Evolutionary conservation across 768 basidiomycete species (phyloP), one percentile per base, ranked within the genome.

Genomic region (Guyanaporus albipodus): DNA sequence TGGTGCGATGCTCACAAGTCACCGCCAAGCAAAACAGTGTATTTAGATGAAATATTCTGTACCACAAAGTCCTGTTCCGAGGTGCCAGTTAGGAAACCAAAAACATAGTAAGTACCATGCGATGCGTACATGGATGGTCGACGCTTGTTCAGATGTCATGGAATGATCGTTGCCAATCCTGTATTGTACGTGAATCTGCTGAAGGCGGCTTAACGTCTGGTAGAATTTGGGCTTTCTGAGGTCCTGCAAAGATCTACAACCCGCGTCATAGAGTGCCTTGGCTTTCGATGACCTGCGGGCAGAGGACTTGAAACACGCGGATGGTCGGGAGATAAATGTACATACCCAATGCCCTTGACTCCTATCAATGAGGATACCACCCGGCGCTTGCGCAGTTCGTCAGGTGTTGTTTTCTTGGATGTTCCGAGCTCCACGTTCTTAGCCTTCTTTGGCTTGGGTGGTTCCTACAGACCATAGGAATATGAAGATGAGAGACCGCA

Each of bases 1-100:
- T n/a, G 7, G 46, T n/a, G n/a, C 10, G n/a, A 18, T 4, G 64
- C 83, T 59, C 57, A 85, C 83, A 82, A 79, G 63, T 70, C 71
- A 9, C 82, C 83, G 0, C 70, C 71, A n/a, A 80, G 55, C 24
- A 72, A 56, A 15, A 78, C 51, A 47, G 80, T 76, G 51, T 74
- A 79, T 36, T 71, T 74, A 17, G 70, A 57, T 29, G 73, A 70
- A 6, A 83, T 50, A 46, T 69, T 70, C 14, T 74, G 67, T 26
- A 64, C 68, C 42, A 80, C 69, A 40, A 79, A 81, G 40, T 70
- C 66, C 83, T 84, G 48, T 38, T 12, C 18, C 23, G 1, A 38
- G 29, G 29, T 29, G 23, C 39, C 37, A 27, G 22, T 15, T 45
- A 15, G 40, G 43, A 19, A 6, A 31, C 39, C 15, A 5, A 14